phyloP scores from a whole-genome alignment of 176 grass and related monocot genomes.

The Aechmea fasciata region DNA sequence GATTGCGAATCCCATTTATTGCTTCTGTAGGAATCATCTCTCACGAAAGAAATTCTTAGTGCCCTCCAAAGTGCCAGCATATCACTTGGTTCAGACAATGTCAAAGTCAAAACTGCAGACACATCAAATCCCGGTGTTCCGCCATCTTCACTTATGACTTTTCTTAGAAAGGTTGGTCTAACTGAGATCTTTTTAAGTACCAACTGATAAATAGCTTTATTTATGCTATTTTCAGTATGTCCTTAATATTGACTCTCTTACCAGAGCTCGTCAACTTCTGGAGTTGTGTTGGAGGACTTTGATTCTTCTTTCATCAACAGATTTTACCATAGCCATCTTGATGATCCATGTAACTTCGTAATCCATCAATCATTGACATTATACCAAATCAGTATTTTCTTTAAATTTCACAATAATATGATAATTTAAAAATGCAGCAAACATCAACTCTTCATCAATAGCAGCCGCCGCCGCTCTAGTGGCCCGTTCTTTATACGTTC shows the following conservation, averaged over 20 bases:
- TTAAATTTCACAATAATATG: neutral
- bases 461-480: slow-evolving; percentile 67
- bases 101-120: slow-evolving; percentile 63
- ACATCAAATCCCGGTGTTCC: slow-evolving; percentile 83
- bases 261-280: slow-evolving; percentile 74
- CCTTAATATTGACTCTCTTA: slow-evolving; percentile 9
- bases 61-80: slow-evolving; percentile 63
- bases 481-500: slow-evolving; percentile 67
- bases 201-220: neutral
- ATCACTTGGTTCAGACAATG: slow-evolving; percentile 82
- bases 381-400: neutral
- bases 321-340: slow-evolving; percentile 86
- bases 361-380: slow-evolving; percentile 13
- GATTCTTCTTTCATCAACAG: slow-evolving; percentile 73
- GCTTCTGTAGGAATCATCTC: slow-evolving; percentile 46
- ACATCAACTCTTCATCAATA: slow-evolving; percentile 80
- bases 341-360: slow-evolving; percentile 44
- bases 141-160: slow-evolving; percentile 84
- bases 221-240: no score
- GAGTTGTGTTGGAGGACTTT: slow-evolving; percentile 92
- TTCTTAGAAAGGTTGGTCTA: slow-evolving; percentile 67
- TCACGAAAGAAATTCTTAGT: slow-evolving; percentile 63
- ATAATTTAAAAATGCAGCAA: slow-evolving; percentile 32
- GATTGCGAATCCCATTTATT: slow-evolving; percentile 17
- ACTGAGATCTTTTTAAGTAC: neutral